These are phyloP conservation scores for Rhododendron williamsianum DNA, from an alignment of 148 eudicot genomes.

Conservation along the genomic window DNA sequence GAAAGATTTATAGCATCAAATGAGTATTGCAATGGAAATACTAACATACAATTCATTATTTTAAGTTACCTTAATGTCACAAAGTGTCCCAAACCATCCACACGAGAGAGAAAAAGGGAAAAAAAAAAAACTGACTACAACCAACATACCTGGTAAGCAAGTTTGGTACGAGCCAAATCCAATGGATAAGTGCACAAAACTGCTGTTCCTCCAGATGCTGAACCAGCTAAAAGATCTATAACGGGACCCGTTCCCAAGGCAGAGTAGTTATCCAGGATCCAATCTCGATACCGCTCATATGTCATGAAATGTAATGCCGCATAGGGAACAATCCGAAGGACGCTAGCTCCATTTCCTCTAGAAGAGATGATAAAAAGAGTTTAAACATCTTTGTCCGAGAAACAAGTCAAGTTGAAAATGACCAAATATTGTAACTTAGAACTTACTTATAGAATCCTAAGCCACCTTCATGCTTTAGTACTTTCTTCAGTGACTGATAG, in stretches of 20 bases:
- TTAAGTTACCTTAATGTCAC: background rate
- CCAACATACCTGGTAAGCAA: slow-evolving; percentile 78
- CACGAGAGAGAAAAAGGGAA: background rate
- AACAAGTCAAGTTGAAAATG: background rate
- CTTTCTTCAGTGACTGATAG: slow-evolving; percentile 63
- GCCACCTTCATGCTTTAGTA: slow-evolving; percentile 75
- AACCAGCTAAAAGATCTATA: slow-evolving; percentile 91
- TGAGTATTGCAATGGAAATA: background rate
- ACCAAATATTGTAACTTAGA: slow-evolving; percentile 2
- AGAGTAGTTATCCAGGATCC: slow-evolving; percentile 60
- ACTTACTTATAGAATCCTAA: slow-evolving; percentile 72
- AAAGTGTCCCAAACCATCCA: background rate
- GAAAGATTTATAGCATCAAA: background rate
- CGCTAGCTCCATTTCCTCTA: slow-evolving; percentile 97
- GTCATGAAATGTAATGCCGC: slow-evolving; percentile 97
- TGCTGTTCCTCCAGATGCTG: slow-evolving; percentile 95
- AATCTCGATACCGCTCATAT: slow-evolving; percentile 80
- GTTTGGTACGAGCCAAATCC: slow-evolving; percentile 95
- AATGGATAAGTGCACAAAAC: slow-evolving; percentile 93
- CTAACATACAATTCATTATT: background rate
- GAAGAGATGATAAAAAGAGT: background rate
- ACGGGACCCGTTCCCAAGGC: slow-evolving; percentile 86
- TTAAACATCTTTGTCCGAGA: background rate
- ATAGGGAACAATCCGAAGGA: slow-evolving; percentile 86
- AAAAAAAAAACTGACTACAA: background rate